phyloP scores from a whole-genome alignment of 2,329 filamentous ascomycete species.

The Penicillium sumatraense region DNA sequence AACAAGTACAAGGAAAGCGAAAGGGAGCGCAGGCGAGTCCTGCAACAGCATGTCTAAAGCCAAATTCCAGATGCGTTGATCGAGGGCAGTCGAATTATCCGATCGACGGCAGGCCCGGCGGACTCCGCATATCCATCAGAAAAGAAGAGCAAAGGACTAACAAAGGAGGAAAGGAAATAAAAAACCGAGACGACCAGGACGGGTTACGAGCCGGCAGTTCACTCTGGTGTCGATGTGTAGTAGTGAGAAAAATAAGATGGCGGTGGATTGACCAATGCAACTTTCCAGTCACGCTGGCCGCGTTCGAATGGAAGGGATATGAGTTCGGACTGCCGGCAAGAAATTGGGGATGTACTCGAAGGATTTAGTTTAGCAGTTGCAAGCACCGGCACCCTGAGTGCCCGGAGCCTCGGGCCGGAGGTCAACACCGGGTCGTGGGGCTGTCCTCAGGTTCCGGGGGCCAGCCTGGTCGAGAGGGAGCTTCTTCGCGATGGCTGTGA shows the following conservation, averaged over 20 bases:
- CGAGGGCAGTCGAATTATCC: conserved; percentile 17
- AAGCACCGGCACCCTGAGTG: conserved; percentile 63
- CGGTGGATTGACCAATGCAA: conserved; percentile 6
- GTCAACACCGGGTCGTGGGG: conserved; percentile 68
- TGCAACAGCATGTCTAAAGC: conserved; percentile 35
- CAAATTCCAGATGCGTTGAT: conserved; percentile 33
- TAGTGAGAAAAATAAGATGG: not conserved
- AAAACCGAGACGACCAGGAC: conserved; percentile 22
- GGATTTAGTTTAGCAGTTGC: conserved; percentile 61
- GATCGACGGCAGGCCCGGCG: conserved; percentile 15
- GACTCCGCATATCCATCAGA: conserved; percentile 13
- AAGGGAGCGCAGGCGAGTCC: conserved; percentile 32
- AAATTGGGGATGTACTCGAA: not conserved
- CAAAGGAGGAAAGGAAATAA: conserved; percentile 31
- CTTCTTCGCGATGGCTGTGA: conserved; percentile 97
- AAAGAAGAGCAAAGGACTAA: conserved; percentile 17
- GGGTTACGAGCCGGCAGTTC: conserved; percentile 17
- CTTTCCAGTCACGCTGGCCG: conserved; percentile 13
- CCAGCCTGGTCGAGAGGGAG: conserved; percentile 93
- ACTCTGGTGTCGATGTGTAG: conserved; percentile 15
- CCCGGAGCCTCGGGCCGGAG: conserved; percentile 65
- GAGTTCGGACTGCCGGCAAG: not conserved
- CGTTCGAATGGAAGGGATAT: too few species aligned
- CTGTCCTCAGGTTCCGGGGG: conserved; percentile 78
- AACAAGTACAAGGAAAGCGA: conserved; percentile 33